Conservation (phyloP, 1,139 yeast species). For the Candida dubliniensis region DNA sequence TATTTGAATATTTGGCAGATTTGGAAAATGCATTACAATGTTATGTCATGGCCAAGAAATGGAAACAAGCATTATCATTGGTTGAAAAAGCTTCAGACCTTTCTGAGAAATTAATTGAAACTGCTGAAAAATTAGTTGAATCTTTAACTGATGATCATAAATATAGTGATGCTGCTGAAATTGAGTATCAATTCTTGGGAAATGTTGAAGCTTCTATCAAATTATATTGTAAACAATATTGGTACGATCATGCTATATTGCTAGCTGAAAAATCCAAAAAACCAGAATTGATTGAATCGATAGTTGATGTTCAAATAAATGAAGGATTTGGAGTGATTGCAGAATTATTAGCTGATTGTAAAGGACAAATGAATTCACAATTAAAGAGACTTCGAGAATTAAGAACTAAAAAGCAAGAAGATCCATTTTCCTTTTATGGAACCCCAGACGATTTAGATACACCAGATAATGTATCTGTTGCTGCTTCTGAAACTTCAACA, state of each 20-base stretch:
- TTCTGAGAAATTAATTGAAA: conserved; percentile 32
- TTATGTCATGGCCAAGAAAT: conserved; percentile 67
- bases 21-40: conserved; percentile 64
- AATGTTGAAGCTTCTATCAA: conserved; percentile 63
- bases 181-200: conserved; percentile 62
- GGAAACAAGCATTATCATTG: conserved; percentile 82
- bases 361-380: conserved; percentile 81
- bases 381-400: conserved; percentile 79
- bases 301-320: conserved; percentile 72
- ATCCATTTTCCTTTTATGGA: conserved; percentile 84
- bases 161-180: conserved; percentile 81
- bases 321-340: conserved; percentile 89
- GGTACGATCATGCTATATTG: conserved; percentile 75
- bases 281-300: conserved; percentile 50
- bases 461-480: conserved; percentile 92
- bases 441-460: conserved; percentile 63
- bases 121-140: conserved; percentile 60
- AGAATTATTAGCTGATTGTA: conserved; percentile 89
- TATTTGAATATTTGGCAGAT: conserved; percentile 68
- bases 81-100: conserved; percentile 39
- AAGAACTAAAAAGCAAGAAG: conserved; percentile 75
- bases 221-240: conserved; percentile 72
- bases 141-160: conserved; percentile 67
- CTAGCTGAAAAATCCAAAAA: conserved; percentile 48
- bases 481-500: conserved; percentile 91